Evolutionary conservation across 2,329 filamentous ascomycete genomes (phyloP), one percentile per base, ranked within the genome.

Genomic region (Aspergillus latus): DNA sequence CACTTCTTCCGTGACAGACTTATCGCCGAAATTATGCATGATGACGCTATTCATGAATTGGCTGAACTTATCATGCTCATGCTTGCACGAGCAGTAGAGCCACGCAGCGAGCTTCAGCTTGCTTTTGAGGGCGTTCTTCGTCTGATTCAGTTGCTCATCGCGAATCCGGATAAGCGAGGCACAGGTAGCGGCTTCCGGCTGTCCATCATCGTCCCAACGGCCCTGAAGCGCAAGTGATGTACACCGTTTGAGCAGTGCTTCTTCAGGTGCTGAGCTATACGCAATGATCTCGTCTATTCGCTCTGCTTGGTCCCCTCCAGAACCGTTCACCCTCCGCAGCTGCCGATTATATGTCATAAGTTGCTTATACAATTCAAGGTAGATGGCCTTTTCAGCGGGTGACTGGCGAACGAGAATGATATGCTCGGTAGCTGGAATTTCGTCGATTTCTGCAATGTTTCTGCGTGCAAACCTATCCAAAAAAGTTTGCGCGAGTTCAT

Each of bases 351-450:
- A 74, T 0, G 80, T 75, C 46, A 79, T 79, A 1, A 85, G 62
- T 44, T 82, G 77, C 54, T 83, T 78, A 4, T 80, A 80, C 0
- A 85, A 69, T 61, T 85, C 82, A 0, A 80, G 70, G 62, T 87
- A 87, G 1, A 82, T 68, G 1, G 76, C 76, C 29, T 74, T 73
- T 58, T 87, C 83, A 0, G 74, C 76, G 1, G 78, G 66, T 5
- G 76, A 73, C 2, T 82, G 72, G 0, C 68, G 59, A 1, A 83
- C 66, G 0, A 79, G 70, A 15, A 76, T 59, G 3, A 83, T 68
- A 21, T 76, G 67, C 32, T 82, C 78, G 1, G 68, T 64, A 42
- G 71, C 76, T 0, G 71, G 62, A 13, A 86, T 80, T 29, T 80
- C 73, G 4, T 71, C 70, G 46, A 78, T 73, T n/a, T 78, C 68